Base-by-base conservation (phyloP, 352 stramenopile genomes). In the Globisporangium nagaii region DNA sequence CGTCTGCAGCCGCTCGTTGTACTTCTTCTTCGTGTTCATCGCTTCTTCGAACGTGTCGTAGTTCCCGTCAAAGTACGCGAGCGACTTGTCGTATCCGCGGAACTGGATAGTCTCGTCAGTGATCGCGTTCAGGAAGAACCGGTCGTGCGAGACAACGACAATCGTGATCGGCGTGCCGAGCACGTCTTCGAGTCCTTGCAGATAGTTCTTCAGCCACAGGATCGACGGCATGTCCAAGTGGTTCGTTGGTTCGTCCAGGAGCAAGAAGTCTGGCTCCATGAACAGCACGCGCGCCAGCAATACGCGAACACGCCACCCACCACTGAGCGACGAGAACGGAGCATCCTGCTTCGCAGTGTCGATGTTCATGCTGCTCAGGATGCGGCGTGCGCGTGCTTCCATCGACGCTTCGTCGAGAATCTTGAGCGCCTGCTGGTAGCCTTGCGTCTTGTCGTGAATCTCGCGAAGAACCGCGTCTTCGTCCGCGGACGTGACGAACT, bases 81-180 rank as follows among this genome's bases (percentile, higher is more conserved):
- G 58, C 20, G 67, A 71, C 60, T 83, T 82, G 48, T 86, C 74
- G 6, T 72, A 75, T 1, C 63, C 71, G 11, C 73, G 71, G 53
- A 86, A 81, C 47, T 83, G 65, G 22, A 86, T 73, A 2, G 70
- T 86, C 45, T 79, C 63, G 32, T 80, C 65, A 1, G 65, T 65
- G 20, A 98, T 83, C 43, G 94, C 90, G 66, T 98, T 98, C 30
- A 98, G 60, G 63, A 98, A 98, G 41, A 82, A 84, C 7, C 93
- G 79, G 60, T 98, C 95, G 66, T 98, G 93, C 39, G 78, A 96
- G 11, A 98, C 91, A 13, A 97, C 62, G 7, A 97, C 73, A 13
- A 97, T 63, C 7, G 91, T 98, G 4, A 84, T 68, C 2, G 71
- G 71, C 20, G 44, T 71, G 4, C 59, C 63, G 1, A 84, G 67